phyloP scores from a whole-genome alignment of 2,329 filamentous ascomycete species.

The Colletotrichum trifolii region DNA sequence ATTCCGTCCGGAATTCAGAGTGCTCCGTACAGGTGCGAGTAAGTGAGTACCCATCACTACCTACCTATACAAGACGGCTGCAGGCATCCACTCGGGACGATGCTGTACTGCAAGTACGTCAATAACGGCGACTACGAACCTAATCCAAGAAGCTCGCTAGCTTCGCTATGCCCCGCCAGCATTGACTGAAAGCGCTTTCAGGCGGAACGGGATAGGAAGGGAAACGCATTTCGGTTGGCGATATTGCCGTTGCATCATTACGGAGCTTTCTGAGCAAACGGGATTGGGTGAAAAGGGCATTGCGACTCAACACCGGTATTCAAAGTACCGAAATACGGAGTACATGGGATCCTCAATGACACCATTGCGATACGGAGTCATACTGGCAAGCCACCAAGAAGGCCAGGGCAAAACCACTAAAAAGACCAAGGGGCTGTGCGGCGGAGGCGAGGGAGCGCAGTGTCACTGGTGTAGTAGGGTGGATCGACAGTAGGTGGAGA shows the following conservation, averaged over 20 bases:
- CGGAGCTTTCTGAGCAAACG: conserved; percentile 11
- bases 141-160: no score
- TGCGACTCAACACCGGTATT: background rate
- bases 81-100: no score
- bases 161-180: no score
- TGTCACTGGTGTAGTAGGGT: background rate
- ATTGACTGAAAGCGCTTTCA: no score
- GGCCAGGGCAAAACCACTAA: conserved; percentile 5
- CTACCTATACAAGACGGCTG: no score
- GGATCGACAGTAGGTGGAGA: conserved; percentile 36
- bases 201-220: no score
- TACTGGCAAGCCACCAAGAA: conserved; percentile 18
- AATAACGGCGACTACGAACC: conserved; percentile 6
- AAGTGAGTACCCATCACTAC: no score
- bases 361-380: background rate
- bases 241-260: conserved; percentile 21
- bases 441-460: conserved; percentile 22
- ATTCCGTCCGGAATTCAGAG: no score
- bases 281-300: no score
- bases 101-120: background rate
- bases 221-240: background rate
- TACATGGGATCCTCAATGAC: background rate
- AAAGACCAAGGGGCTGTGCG: conserved; percentile 13
- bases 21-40: no score
- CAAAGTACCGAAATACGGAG: conserved; percentile 14